Percentiles rank a stretch among this genome's conserved stretches.
phyloP scores from a whole-genome alignment of 108 stramenopile species.

The Asterionellopsis glacialis region DNA sequence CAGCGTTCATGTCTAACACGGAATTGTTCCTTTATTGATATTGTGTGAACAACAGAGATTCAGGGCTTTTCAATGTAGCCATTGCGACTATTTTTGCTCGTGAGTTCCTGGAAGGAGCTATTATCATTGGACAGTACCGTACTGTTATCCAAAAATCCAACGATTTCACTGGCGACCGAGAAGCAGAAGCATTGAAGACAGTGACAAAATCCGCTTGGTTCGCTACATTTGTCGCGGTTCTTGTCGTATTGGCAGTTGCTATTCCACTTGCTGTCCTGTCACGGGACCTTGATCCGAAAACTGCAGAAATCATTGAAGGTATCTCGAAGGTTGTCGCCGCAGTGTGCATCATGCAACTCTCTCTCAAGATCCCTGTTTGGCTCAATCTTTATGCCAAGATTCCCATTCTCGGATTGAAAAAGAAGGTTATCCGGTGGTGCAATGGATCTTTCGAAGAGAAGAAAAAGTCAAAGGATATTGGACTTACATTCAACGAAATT shows the following conservation, averaged over 20 bases:
- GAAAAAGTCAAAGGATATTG: slow-evolving; percentile 15
- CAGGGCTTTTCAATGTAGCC: slow-evolving; percentile 19
- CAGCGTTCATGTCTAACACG: no score
- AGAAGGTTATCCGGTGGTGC: neutral
- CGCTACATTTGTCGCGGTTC: slow-evolving; percentile 12
- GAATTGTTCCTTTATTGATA: no score
- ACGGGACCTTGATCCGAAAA: neutral
- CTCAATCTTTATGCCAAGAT: slow-evolving; percentile 11
- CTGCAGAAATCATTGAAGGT: slow-evolving; percentile 22
- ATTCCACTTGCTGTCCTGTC: slow-evolving; percentile 5
- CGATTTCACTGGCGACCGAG: neutral
- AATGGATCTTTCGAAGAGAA: slow-evolving; percentile 1
- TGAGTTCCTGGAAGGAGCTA: slow-evolving; percentile 14
- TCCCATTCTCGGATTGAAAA: neutral
- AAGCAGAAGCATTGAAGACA: neutral
- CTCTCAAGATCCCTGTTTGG: slow-evolving; percentile 17
- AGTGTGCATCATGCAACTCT: slow-evolving; percentile 13
- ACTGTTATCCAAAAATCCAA: slow-evolving; percentile 1
- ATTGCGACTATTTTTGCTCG: slow-evolving; percentile 29
- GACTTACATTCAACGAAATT: slow-evolving; percentile 7
- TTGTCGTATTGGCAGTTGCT: slow-evolving; percentile 7
- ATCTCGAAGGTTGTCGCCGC: slow-evolving; percentile 23
- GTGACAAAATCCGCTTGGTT: slow-evolving; percentile 12
- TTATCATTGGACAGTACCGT: slow-evolving; percentile 13
- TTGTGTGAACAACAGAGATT: neutral